phyloP scores from a whole-genome alignment of 2,329 filamentous ascomycete genomes.

The Sphaceloma murrayae region DNA sequence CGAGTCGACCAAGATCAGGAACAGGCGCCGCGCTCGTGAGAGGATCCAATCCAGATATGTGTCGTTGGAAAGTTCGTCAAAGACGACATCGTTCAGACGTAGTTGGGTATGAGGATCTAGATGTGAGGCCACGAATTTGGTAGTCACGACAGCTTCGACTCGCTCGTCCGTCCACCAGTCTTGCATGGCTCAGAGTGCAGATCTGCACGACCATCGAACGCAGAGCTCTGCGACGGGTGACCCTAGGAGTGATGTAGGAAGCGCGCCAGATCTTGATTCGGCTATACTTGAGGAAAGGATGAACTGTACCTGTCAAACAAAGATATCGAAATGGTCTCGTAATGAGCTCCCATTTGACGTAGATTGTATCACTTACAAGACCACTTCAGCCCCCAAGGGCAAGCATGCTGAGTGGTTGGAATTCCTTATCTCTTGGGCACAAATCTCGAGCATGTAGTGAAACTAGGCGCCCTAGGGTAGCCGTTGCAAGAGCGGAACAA shows the following conservation, averaged over 20 bases:
- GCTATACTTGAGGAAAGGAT: not conserved
- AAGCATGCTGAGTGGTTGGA: constrained; percentile 10
- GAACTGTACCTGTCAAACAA: not conserved
- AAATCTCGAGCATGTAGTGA: constrained; percentile 4
- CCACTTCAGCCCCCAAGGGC: not conserved
- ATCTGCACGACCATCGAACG: constrained; percentile 12
- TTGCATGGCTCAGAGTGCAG: constrained; percentile 29
- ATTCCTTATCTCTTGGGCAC: constrained; percentile 12
- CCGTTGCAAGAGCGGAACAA: constrained; percentile 5
- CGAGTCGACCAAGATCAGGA: constrained; percentile 61
- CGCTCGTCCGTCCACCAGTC: constrained; percentile 64
- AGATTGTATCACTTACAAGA: constrained; percentile 5
- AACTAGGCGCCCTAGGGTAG: constrained; percentile 3
- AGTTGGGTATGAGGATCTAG: constrained; percentile 36
- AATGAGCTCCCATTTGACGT: constrained; percentile 1
- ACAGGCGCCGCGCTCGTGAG: constrained; percentile 57
- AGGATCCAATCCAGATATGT: constrained; percentile 74
- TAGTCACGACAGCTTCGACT: constrained; percentile 61
- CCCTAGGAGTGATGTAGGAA: too few relatives aligned
- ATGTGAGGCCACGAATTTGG: constrained; percentile 56
- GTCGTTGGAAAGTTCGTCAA: constrained; percentile 53
- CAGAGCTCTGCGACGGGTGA: too few relatives aligned
- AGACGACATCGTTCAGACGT: constrained; percentile 45
- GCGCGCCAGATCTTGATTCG: too few relatives aligned
- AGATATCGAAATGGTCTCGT: not conserved